phyloP scores from a whole-genome alignment of 805 yeast species.

The Kodamaea nitidulidarum region DNA sequence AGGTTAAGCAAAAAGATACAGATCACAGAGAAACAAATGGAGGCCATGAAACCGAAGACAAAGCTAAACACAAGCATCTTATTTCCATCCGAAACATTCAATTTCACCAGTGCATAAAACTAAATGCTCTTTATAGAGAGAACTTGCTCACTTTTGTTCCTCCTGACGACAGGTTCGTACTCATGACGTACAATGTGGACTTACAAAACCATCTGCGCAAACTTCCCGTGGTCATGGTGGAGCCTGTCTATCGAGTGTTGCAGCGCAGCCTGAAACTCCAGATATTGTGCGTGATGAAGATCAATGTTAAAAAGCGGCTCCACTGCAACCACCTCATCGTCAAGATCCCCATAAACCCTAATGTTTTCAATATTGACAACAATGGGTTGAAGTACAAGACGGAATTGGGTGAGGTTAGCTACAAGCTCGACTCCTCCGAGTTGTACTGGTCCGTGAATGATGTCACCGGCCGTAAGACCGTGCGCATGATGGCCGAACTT shows the following conservation, averaged over 20 bases:
- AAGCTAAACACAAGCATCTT: background rate
- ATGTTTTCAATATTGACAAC: slow-evolving; percentile 24
- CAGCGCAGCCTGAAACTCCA: slow-evolving; percentile 24
- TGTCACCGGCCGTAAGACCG: slow-evolving; percentile 55
- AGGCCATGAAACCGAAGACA: too few species aligned
- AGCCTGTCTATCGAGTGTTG: slow-evolving; percentile 31
- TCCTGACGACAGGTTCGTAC: slow-evolving; percentile 57
- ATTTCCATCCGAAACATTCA: slow-evolving; percentile 38
- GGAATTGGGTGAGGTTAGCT: slow-evolving; percentile 65
- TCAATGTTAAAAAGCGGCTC: slow-evolving; percentile 33
- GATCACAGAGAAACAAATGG: background rate
- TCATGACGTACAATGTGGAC: slow-evolving; percentile 41
- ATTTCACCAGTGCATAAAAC: slow-evolving; percentile 67
- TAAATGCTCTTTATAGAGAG: slow-evolving; percentile 60
- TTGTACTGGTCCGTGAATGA: slow-evolving; percentile 70
- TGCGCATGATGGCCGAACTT: slow-evolving; percentile 56
- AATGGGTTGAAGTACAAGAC: slow-evolving; percentile 66
- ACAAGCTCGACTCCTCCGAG: slow-evolving; percentile 64
- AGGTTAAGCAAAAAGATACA: background rate
- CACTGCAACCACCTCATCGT: slow-evolving; percentile 30
- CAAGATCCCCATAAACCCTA: slow-evolving; percentile 33
- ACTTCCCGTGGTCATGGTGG: slow-evolving; percentile 43
- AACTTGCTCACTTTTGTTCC: slow-evolving; percentile 78
- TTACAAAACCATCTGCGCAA: slow-evolving; percentile 34
- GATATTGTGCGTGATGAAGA: slow-evolving; percentile 30